Conservation (phyloP, 345 rosid genomes). For the Eucalyptus dawsonii region DNA sequence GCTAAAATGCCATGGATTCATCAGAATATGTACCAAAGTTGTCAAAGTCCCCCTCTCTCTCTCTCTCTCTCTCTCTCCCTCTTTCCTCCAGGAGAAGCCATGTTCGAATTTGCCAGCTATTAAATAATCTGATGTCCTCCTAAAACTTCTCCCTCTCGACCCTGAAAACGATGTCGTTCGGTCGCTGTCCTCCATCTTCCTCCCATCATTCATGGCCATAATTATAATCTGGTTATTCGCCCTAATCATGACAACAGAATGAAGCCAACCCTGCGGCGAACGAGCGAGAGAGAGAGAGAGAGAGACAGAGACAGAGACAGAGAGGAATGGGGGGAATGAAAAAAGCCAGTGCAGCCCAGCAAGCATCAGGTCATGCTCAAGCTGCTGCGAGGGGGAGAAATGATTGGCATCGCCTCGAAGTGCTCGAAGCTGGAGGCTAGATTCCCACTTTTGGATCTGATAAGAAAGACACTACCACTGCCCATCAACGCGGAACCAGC, state of each 20-base stretch:
- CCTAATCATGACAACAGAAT: background rate
- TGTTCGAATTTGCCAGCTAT: background rate
- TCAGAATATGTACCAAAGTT: background rate
- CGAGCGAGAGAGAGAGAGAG: background rate
- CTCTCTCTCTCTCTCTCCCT: background rate
- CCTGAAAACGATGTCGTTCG: background rate
- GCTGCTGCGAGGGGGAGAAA: background rate
- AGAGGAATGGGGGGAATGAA: background rate
- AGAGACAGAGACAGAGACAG: background rate
- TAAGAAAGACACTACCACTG: background rate
- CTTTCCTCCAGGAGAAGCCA: background rate
- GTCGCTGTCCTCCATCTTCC: background rate
- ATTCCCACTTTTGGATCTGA: background rate
- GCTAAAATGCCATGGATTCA: background rate
- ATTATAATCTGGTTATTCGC: background rate
- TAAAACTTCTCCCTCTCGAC: background rate
- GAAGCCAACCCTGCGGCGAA: background rate
- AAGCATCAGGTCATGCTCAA: background rate
- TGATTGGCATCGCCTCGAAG: background rate
- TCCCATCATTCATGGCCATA: background rate
- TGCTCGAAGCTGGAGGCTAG: background rate
- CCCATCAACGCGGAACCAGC: background rate
- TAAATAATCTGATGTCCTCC: background rate
- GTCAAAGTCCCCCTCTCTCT: background rate
- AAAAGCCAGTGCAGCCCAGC: background rate